Base-by-base conservation (phyloP, 192 early-diverging fungal species). In the Spizellomyces sp. region DNA sequence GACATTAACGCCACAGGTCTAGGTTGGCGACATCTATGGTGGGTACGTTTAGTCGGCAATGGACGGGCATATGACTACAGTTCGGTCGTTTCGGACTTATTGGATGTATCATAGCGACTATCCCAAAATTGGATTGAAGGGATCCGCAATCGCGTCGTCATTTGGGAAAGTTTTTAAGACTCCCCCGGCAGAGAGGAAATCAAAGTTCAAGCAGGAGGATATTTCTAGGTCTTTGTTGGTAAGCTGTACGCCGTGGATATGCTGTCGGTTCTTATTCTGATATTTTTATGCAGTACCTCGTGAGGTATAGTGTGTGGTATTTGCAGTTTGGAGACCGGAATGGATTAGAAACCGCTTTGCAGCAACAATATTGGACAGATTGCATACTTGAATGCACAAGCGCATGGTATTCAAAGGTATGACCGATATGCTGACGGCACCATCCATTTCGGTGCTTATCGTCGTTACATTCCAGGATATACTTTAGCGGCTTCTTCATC, bases 291-390 rank as follows among this genome's bases (percentile, higher is more conserved):
- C 62, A 75, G 69, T 97, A 91, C 80, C 94, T 99, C 91, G 90
- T 99, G 50, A 89, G 87, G 88, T 90, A 82, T 72, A 64, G 12
- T 15, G 17, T 10, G 12, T 0, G 0, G 27, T 36, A 2, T 36
- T 36, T 36, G 27, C 27, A 36, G 27, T 36, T 36, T 36, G 27
- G 27, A 36, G 3, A 36, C 27, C 3, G 27, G 27, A 36, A 36
- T 36, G 27, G 27, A 36, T 55, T 21, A 45, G 44, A 54, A 27
- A 46, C 46, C 36, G 4, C 21, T 22, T 27, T 48, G 22, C 77
- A 91, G 94, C 77, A 99, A 99, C 84, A 99, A 97, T 77, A 94
- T 99, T 86, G 96, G 97, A 9, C 97, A 99, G 78, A 98, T 99
- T 64, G 97, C 96, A 0, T 99, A 95, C 67, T 80, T 99, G 64